Conservation (phyloP, 192 early-diverging fungal species). For the Helicostylum pulchrum region DNA sequence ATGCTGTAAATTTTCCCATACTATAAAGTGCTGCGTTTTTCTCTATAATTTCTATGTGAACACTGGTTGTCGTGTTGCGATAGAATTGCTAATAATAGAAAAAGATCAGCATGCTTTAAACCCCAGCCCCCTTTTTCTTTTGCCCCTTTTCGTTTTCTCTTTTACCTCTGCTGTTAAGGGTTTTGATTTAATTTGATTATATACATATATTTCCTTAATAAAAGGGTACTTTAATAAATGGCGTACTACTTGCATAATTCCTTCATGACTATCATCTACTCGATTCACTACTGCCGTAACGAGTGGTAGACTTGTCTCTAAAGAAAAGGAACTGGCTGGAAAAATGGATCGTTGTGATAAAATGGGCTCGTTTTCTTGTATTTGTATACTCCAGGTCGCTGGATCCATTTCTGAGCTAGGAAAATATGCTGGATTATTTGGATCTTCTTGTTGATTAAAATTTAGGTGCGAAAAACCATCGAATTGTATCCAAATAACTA, state of each 20-base stretch:
- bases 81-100: slow-evolving; percentile 5
- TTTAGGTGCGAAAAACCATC: no score
- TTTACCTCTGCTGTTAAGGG: slow-evolving; percentile 23
- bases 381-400: neutral
- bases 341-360: neutral
- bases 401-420: neutral
- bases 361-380: slow-evolving; percentile 1
- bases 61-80: slow-evolving; percentile 1
- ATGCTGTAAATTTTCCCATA: slow-evolving; percentile 41
- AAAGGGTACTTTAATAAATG: slow-evolving; percentile 52
- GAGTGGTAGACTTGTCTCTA: slow-evolving; percentile 2
- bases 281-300: slow-evolving; percentile 45
- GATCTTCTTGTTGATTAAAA: no score
- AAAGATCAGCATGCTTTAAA: neutral
- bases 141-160: no score
- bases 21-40: slow-evolving; percentile 45
- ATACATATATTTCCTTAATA: slow-evolving; percentile 54
- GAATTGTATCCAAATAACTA: no score
- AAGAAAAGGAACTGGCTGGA: neutral
- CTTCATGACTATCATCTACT: slow-evolving; percentile 11
- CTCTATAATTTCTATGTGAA: slow-evolving; percentile 27
- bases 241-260: slow-evolving; percentile 38
- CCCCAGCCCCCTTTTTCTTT: neutral
- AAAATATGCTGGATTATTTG: no score
- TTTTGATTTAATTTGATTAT: slow-evolving; percentile 43